Evolutionary conservation across 192 early-diverging fungal species (phyloP).

Genomic region (Gonapodya prolifera): DNA sequence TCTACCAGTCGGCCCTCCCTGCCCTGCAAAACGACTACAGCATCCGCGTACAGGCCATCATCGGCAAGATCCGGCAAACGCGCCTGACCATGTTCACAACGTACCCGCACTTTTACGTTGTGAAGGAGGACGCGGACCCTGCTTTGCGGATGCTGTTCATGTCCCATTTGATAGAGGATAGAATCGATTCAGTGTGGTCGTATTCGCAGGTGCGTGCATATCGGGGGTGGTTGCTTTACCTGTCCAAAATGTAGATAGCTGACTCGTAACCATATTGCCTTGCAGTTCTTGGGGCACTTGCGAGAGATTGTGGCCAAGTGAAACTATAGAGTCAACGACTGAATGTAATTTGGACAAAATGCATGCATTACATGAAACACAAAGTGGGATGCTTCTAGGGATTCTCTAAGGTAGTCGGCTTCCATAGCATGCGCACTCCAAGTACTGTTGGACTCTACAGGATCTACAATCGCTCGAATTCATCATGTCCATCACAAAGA

Average conservation of each 20-base stretch:
- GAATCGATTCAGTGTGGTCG: constrained; percentile 46
- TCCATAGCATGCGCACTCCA: too few species aligned
- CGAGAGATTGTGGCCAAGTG: constrained; percentile 48
- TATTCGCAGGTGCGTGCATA: constrained; percentile 46
- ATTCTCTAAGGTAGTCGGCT: too few species aligned
- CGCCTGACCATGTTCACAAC: constrained; percentile 45
- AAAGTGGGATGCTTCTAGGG: too few species aligned
- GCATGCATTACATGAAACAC: too few species aligned
- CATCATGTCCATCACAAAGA: too few species aligned
- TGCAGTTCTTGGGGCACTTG: constrained; percentile 58
- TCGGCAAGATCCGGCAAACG: constrained; percentile 56
- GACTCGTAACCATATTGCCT: too few species aligned
- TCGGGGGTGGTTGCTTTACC: too few species aligned
- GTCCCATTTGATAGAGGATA: constrained; percentile 84
- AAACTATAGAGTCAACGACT: too few species aligned
- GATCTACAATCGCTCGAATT: too few species aligned
- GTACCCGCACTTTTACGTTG: constrained; percentile 64
- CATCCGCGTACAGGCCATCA: constrained; percentile 56
- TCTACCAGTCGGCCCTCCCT: constrained; percentile 49
- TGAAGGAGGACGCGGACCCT: constrained; percentile 87
- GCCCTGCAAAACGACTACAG: constrained; percentile 56
- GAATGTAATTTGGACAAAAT: too few species aligned
- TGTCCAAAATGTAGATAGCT: too few species aligned
- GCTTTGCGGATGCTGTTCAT: constrained; percentile 69
- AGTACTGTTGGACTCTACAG: too few species aligned